Evolutionary conservation across 225 moss, liverwort and hornwort species (phyloP), one percentile per base, ranked within the genome.

Genomic region (Polytrichum commune): DNA sequence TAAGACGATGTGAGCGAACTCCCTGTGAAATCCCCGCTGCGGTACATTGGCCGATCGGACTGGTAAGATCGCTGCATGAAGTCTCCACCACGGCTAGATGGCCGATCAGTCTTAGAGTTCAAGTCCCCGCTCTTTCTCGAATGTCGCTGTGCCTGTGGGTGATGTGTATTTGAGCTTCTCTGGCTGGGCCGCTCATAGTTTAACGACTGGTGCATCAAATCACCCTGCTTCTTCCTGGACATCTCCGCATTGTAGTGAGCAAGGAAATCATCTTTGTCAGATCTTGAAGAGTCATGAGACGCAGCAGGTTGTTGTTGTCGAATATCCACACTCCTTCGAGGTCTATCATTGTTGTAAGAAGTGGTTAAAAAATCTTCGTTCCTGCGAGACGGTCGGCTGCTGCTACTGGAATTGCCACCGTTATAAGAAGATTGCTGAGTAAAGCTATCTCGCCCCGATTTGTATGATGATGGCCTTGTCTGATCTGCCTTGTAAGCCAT

Each of bases 261-360:
- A 23, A 84, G 60, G 19, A 88, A 82, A 24, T 20, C 58, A 10
- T 71, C 78, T 3, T 68, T 71, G 10, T 72, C 73, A 56, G 72
- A 77, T 30, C 72, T 66, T 33, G 78, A 58, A 29, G 81, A 26
- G 54, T 76, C 74, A 55, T 66, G 27, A 0, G 7, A 56, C 4
- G 58, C 16, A 8, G 46, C 16, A 46, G 46, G 13, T 46, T 46
- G 46, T 46, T 38, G 46, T 18, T 74, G 77, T 5, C 71, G 74
- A 29, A 69, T 69, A 53, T 73, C 76, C 1, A 70, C 28, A 78
- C 83, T 87, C 46, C 81, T 78, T 30, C 87, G 83, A 9, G 87
- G 78, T 0, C 79, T 76, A 1, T 87, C 87, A 9, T 20, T 8
- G 27, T 66, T 70, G 26, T 81, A 73, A 1, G 81, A 87, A 0